Evolutionary conservation across 73 alveolate species (phyloP).

Genomic region (Paramecium octaurelia): DNA sequence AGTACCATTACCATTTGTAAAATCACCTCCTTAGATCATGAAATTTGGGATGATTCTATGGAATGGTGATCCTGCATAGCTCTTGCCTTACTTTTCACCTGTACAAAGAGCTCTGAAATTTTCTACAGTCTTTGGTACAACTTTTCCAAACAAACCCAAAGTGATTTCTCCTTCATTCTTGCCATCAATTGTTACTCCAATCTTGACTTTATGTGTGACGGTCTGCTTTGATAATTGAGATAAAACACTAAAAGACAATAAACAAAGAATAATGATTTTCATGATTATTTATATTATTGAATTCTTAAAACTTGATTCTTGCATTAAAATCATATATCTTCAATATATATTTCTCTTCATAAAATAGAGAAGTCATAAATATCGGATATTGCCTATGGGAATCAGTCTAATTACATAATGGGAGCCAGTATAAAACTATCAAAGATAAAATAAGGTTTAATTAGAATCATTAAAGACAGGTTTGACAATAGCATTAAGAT

Average conservation of each 20-base stretch:
- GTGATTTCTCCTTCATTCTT: constrained; percentile 75
- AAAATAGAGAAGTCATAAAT: too few species aligned
- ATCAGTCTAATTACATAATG: not conserved
- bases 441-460: too few species aligned
- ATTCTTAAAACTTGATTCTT: not conserved
- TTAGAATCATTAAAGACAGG: too few species aligned
- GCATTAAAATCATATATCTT: not conserved
- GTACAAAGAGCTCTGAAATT: constrained; percentile 90
- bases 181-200: constrained; percentile 79
- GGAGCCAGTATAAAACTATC: not conserved
- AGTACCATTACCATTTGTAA: constrained; percentile 81
- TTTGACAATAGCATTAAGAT: too few species aligned
- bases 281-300: not conserved
- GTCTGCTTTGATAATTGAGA: not conserved
- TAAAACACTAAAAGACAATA: not conserved
- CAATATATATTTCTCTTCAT: too few species aligned
- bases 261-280: constrained; percentile 22
- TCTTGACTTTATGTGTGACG: constrained; percentile 71
- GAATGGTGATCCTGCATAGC: constrained; percentile 77
- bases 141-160: constrained; percentile 81
- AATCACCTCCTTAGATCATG: constrained; percentile 82
- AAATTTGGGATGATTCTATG: constrained; percentile 89
- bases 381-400: too few species aligned
- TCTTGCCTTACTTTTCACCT: constrained; percentile 77
- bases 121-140: constrained; percentile 89